phyloP scores from a whole-genome alignment of 208 protist species.

The Angomonas deanei region DNA sequence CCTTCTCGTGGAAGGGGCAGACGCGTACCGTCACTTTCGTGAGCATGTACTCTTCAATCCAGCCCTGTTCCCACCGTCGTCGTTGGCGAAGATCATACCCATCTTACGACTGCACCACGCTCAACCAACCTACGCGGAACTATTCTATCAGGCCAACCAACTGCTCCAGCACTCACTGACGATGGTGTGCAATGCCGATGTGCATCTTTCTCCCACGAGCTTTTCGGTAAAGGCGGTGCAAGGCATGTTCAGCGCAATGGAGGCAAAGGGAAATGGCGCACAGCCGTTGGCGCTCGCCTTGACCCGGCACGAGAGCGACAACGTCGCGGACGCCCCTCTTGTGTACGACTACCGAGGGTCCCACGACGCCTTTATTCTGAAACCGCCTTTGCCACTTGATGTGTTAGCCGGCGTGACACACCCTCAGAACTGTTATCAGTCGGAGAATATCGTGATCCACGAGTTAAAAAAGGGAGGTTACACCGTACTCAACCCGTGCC shows the following conservation, averaged over 20 bases:
- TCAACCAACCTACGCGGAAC: constrained; percentile 63
- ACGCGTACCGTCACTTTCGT: constrained; percentile 49
- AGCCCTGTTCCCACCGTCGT: not conserved
- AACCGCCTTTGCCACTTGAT: constrained; percentile 33
- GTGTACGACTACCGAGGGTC: constrained; percentile 78
- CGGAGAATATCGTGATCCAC: constrained; percentile 84
- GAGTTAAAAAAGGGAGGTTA: constrained; percentile 62
- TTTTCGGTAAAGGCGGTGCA: constrained; percentile 26
- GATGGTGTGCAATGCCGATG: constrained; percentile 87
- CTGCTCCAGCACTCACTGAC: constrained; percentile 34
- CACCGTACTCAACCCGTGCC: constrained; percentile 61
- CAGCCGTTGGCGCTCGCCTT: constrained; percentile 47
- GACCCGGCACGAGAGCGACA: constrained; percentile 71
- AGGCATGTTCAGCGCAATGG: constrained; percentile 43
- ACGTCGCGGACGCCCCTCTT: constrained; percentile 38
- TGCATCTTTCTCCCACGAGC: constrained; percentile 42
- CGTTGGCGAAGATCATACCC: constrained; percentile 39
- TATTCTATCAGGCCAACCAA: constrained; percentile 69
- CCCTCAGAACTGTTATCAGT: constrained; percentile 82
- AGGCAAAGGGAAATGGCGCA: not conserved
- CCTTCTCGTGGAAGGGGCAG: constrained; percentile 58
- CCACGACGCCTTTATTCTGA: constrained; percentile 80
- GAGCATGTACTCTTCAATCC: constrained; percentile 21
- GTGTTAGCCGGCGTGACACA: constrained; percentile 51
- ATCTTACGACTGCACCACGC: constrained; percentile 20